These are phyloP conservation scores for Pestalotiopsis sp. DNA, from an alignment of 2,329 filamentous ascomycete genomes.

Conservation along the genomic window DNA sequence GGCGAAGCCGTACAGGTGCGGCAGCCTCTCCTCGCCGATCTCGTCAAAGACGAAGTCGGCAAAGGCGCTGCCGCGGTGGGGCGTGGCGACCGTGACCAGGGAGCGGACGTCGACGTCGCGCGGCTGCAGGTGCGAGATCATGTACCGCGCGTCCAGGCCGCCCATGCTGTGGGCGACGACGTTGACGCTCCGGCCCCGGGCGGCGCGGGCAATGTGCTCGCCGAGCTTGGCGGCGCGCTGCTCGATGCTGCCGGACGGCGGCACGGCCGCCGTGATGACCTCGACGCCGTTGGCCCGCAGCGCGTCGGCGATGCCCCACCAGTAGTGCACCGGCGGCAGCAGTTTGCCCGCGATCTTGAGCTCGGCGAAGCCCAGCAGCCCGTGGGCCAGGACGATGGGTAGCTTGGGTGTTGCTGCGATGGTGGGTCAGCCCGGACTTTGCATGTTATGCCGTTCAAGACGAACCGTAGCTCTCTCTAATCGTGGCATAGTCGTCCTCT, in stretches of 20 bases:
- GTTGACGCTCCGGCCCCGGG: constrained; percentile 64
- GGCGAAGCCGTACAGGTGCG: constrained; percentile 55
- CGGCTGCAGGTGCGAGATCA: constrained; percentile 60
- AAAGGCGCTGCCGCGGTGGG: constrained; percentile 57
- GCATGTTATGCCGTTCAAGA: not conserved
- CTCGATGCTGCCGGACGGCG: constrained; percentile 63
- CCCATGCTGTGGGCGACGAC: constrained; percentile 75
- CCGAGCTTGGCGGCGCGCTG: constrained; percentile 61
- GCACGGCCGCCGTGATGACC: constrained; percentile 64
- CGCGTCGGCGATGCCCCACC: constrained; percentile 65
- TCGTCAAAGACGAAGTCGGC: constrained; percentile 56
- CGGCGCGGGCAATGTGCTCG: constrained; percentile 50
- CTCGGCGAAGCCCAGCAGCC: constrained; percentile 65
- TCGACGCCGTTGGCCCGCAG: constrained; percentile 54
- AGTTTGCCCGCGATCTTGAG: constrained; percentile 50
- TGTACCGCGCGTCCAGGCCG: constrained; percentile 66
- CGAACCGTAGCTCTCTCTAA: constrained; percentile 48
- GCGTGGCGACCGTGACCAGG: constrained; percentile 58
- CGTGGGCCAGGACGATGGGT: constrained; percentile 67
- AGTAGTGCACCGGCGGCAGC: constrained; percentile 63
- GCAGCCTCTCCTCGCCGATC: constrained; percentile 51
- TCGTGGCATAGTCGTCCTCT: constrained; percentile 47
- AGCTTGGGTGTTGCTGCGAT: constrained; percentile 55
- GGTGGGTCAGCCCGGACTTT: constrained; percentile 15
- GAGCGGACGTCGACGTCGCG: constrained; percentile 48